Conservation (phyloP, 2,329 filamentous ascomycete genomes). For the Pseudogymnoascus sp. region DNA sequence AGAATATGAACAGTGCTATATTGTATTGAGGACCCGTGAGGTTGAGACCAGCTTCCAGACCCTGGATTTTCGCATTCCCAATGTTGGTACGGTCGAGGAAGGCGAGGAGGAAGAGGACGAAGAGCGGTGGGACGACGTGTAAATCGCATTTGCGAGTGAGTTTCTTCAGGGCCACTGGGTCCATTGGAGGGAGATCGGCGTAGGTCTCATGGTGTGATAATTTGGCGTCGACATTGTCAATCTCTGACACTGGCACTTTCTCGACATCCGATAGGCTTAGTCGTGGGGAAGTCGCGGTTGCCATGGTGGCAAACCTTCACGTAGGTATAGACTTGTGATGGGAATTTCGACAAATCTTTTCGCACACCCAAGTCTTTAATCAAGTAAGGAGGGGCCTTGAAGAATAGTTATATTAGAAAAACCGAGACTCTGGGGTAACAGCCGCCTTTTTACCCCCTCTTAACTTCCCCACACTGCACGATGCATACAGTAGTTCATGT, state of each 20-base stretch:
- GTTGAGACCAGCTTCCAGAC: conserved; percentile 53
- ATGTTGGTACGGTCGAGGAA: conserved; percentile 76
- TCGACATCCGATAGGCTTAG: not conserved
- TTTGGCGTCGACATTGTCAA: not conserved
- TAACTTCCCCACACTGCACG: not conserved
- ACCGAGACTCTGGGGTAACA: not conserved
- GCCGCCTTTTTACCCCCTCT: not conserved
- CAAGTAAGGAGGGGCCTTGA: not conserved
- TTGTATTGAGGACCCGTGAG: conserved; percentile 40
- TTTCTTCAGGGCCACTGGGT: conserved; percentile 14
- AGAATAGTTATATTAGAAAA: not conserved
- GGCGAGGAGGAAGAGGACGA: conserved; percentile 63
- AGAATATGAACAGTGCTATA: conserved; percentile 27
- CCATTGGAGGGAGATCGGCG: conserved; percentile 7
- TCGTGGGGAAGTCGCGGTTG: not conserved
- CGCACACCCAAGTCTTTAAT: not conserved
- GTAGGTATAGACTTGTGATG: not conserved
- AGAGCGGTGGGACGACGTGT: conserved; percentile 33
- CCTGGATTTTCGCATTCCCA: conserved; percentile 60
- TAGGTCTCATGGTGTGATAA: not conserved
- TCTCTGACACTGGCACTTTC: not conserved
- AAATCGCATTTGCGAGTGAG: conserved; percentile 20
- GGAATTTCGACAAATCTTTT: not conserved
- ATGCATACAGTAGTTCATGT: not conserved
- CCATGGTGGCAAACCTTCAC: not conserved